Conservation (phyloP, 2,329 filamentous ascomycete genomes). For the Magnaporthales sp. region DNA sequence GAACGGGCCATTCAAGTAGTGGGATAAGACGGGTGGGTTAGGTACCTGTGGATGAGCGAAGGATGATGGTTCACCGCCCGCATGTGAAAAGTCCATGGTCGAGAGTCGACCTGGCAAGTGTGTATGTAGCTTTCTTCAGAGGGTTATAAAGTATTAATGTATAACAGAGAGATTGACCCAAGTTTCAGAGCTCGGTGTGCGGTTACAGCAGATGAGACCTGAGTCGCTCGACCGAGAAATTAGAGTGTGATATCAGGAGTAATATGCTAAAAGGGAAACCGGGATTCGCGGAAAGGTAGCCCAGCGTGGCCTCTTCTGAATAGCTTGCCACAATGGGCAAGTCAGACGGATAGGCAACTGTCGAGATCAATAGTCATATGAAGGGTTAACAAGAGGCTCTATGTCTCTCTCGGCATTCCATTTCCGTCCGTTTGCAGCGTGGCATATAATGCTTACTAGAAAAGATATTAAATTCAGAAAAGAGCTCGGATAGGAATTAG, state of each 20-base stretch:
- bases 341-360: background rate
- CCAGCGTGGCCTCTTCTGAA: background rate
- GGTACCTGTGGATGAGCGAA: constrained; percentile 25
- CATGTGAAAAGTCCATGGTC: constrained; percentile 20
- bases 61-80: constrained; percentile 13
- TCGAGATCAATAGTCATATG: background rate
- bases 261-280: background rate
- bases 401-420: background rate
- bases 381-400: background rate
- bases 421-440: background rate
- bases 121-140: background rate
- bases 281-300: background rate
- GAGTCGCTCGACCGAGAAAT: background rate
- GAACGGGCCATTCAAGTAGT: background rate
- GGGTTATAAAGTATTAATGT: background rate
- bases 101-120: background rate
- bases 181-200: background rate
- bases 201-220: background rate
- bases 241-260: background rate
- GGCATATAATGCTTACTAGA: background rate
- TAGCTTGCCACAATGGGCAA: background rate
- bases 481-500: background rate
- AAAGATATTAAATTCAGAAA: background rate
- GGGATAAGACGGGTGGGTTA: constrained; percentile 3
- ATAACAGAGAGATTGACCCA: background rate